Evolutionary conservation across 2,329 filamentous ascomycete genomes (phyloP).

Genomic region (Verticillium tricorpus): DNA sequence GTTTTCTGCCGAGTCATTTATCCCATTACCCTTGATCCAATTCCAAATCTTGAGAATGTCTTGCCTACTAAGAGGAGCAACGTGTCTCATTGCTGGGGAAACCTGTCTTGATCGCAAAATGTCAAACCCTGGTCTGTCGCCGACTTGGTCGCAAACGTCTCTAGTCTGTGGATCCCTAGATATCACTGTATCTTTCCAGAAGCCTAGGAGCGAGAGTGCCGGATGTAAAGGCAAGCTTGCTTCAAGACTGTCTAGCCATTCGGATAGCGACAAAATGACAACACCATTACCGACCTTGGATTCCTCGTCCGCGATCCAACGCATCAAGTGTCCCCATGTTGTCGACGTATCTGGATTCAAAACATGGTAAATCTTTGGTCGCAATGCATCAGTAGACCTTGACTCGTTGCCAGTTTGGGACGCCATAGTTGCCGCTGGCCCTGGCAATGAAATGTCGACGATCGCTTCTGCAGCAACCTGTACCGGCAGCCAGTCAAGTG

Average conservation of each 20-base stretch:
- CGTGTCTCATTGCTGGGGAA: background rate
- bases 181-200: background rate
- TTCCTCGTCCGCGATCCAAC: background rate
- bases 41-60: background rate
- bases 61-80: background rate
- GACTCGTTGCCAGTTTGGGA: background rate
- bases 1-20: no score
- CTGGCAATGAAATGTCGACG: constrained; percentile 15
- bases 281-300: background rate
- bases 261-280: background rate
- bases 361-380: background rate
- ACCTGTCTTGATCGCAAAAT: background rate
- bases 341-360: background rate
- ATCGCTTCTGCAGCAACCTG: constrained; percentile 26
- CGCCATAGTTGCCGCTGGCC: background rate
- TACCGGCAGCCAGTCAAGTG: constrained; percentile 32
- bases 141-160: background rate
- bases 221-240: background rate
- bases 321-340: background rate
- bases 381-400: background rate
- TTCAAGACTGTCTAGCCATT: background rate
- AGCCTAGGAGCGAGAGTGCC: background rate
- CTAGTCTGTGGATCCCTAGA: no score
- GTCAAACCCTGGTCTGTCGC: background rate
- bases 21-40: background rate